These are phyloP conservation scores for Paxillus ammoniavirescens DNA, from an alignment of 768 basidiomycete genomes.

Conservation along the genomic window DNA sequence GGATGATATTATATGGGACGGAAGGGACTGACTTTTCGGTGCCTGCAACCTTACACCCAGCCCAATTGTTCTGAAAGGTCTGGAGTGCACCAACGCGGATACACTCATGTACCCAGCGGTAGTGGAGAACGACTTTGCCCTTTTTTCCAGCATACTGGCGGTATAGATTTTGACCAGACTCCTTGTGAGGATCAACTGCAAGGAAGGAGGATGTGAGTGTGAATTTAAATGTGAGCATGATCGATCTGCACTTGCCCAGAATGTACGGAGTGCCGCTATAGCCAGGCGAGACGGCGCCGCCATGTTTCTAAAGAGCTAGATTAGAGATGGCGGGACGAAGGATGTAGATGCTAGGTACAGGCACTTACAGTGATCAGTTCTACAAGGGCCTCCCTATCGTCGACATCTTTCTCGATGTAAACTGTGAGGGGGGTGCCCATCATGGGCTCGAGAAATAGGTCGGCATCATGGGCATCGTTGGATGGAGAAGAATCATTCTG, in stretches of 20 bases:
- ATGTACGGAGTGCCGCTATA: constrained; percentile 82
- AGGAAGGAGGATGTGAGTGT: constrained; percentile 1
- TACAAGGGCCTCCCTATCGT: constrained; percentile 61
- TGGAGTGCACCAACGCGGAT: constrained; percentile 66
- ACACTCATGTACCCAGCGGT: constrained; percentile 77
- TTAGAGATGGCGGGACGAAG: constrained; percentile 3
- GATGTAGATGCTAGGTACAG: not conserved
- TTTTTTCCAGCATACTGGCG: constrained; percentile 80
- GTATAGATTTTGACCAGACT: constrained; percentile 78
- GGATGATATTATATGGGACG: not conserved
- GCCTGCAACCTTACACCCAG: constrained; percentile 78
- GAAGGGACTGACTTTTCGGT: constrained; percentile 57
- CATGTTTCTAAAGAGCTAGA: constrained; percentile 57
- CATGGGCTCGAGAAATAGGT: constrained; percentile 81
- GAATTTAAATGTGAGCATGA: not conserved
- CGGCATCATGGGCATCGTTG: constrained; percentile 36
- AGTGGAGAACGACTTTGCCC: constrained; percentile 71
- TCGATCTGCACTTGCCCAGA: constrained; percentile 51
- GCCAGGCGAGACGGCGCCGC: constrained; percentile 67
- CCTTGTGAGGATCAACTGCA: constrained; percentile 74
- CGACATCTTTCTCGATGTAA: constrained; percentile 80
- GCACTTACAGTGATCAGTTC: constrained; percentile 64
- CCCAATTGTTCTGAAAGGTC: constrained; percentile 76
- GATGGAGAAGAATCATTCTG: constrained; percentile 25
- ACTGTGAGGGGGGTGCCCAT: constrained; percentile 72